phyloP scores from a whole-genome alignment of 441 rosid genomes.

The Theobroma grandiflorum region DNA sequence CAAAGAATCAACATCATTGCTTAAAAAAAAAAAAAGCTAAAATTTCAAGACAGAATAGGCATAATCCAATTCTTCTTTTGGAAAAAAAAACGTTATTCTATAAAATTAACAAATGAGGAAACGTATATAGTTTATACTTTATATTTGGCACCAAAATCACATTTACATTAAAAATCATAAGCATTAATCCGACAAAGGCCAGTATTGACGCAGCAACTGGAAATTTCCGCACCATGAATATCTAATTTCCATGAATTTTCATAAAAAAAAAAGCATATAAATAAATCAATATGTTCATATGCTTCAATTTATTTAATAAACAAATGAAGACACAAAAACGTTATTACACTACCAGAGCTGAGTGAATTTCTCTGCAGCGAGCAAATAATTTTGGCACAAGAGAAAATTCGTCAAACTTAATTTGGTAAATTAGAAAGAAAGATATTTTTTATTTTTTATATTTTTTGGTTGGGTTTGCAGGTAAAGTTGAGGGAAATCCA shows the following conservation, averaged over 20 bases:
- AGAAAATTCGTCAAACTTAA: neutral
- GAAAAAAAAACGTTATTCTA: neutral
- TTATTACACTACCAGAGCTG: neutral
- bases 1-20: neutral
- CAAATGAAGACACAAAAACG: neutral
- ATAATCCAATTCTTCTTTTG: neutral
- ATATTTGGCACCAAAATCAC: neutral
- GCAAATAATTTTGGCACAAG: neutral
- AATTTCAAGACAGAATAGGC: neutral
- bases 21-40: neutral
- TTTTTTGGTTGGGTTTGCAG: neutral
- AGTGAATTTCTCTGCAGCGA: neutral
- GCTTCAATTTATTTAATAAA: conserved; percentile 12
- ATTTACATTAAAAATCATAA: neutral
- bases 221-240: neutral
- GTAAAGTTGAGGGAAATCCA: neutral
- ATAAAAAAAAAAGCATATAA: conserved; percentile 2
- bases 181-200: neutral
- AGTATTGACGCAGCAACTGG: neutral
- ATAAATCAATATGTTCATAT: neutral
- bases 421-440: neutral
- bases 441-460: neutral
- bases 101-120: neutral
- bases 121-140: neutral
- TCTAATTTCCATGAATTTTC: conserved; percentile 12